Base-by-base conservation (phyloP, 371 early-diverging fungal genomes). In the Mortierella sp. region DNA sequence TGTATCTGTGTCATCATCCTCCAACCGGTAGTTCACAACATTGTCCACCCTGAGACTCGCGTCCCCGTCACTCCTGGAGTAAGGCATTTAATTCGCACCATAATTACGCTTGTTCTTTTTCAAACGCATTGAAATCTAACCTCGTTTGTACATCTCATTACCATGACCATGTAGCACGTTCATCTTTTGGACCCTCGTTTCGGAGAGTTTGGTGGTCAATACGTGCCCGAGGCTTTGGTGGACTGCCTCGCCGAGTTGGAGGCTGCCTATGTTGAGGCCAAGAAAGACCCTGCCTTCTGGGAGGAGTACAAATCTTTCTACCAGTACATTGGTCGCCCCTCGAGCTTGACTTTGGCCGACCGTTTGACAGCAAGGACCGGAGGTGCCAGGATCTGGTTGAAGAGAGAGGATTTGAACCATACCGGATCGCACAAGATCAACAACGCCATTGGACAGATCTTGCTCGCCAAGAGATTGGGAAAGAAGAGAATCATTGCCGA, bases 361-460 rank as follows among this genome's bases (percentile, higher is more conserved):
- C 94, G 97, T 19, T 88, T 98, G 86, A 97, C 98, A 2, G 93
- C 90, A 71, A 88, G 94, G 67, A 90, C 91, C 71, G 92, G 93
- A 46, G 98, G 98, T 72, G 98, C 99, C 37, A 90, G 90, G 34
- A 98, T 99, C 88, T 99, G 97, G 97, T 91, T 99, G 81, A 99
- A 99, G 92, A 96, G 99, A 81, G 99, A 99, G 87, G 99, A 99
- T 87, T 89, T 98, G 81, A 98, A 98, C 91, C 98, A 99, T 88
- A 99, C 99, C 48, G 99, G 99, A 46, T 96, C 98, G 55, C 99
- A 99, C 93, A 99, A 98, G 91, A 97, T 99, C 91, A 99, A 99
- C 91, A 99, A 99, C 77, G 98, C 98, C 5, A 89, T 99, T 31
- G 99, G 98, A 44, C 98, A 99, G 82, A 93, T 94, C 43, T 91